A percentile compares a stretch with the other conserved stretches of the same genome.
These are phyloP conservation scores for Taphrina wiesneri DNA, from an alignment of 1,139 yeast genomes.

Conservation along the genomic window DNA sequence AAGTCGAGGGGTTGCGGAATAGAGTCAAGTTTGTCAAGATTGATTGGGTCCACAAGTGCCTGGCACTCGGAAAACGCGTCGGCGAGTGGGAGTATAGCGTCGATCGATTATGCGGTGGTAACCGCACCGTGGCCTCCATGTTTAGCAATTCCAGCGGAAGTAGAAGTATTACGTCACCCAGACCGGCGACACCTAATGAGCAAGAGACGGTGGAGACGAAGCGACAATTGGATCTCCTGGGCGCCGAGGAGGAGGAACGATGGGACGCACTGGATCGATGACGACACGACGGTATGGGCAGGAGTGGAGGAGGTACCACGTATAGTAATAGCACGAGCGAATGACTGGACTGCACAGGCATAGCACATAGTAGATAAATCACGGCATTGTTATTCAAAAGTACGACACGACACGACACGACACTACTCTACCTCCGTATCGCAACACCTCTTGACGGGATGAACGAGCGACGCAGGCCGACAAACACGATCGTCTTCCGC, in stretches of 20 bases:
- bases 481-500: not conserved
- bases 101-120: slow-evolving; percentile 8
- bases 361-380: too few species aligned
- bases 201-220: not conserved
- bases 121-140: slow-evolving; percentile 7
- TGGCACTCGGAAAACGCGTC: slow-evolving; percentile 5
- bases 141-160: not conserved
- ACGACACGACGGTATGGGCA: too few species aligned
- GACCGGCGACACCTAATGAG: not conserved
- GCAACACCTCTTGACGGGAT: slow-evolving; percentile 8
- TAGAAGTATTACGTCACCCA: not conserved
- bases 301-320: too few species aligned
- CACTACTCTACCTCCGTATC: too few species aligned
- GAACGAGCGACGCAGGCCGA: slow-evolving; percentile 5
- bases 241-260: slow-evolving; percentile 26
- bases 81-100: slow-evolving; percentile 20
- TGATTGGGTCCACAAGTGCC: slow-evolving; percentile 26
- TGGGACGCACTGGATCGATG: slow-evolving; percentile 20
- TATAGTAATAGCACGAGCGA: too few species aligned
- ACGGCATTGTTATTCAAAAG: too few species aligned
- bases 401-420: too few species aligned
- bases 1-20: slow-evolving; percentile 17
- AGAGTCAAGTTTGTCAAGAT: slow-evolving; percentile 26
- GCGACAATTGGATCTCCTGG: not conserved
- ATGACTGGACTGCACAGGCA: too few species aligned